Base-by-base conservation (phyloP, 2,329 filamentous ascomycete genomes). In the Mariannaea elegans region DNA sequence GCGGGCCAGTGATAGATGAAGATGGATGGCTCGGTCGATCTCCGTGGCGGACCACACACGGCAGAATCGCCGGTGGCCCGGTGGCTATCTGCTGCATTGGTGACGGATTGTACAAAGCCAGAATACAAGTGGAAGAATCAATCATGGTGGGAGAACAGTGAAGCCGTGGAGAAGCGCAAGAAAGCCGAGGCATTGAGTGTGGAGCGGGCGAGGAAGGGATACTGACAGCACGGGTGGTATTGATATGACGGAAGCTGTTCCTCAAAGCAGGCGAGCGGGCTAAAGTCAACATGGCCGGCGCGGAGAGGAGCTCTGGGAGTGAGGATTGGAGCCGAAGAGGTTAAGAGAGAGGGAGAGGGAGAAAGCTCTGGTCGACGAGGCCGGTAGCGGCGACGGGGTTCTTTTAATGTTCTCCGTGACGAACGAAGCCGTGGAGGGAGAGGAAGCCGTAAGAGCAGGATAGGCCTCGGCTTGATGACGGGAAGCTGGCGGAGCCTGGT, bases 251-350 rank as follows among this genome's bases (percentile, higher is more conserved):
- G 65, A 75, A 66, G 63, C 68, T 73, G 63, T 71, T 76, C 69
- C 74, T 75, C 56, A 76, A 63, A 63, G 67, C 67, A 56, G 68
- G 63, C 48, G 73, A 72, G 64, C 74, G 75, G 56, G 70, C 67
- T 64, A 68, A 68, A 65, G 69, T 70, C 61, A 76, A 77, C 75
- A 77, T 77, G 72, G 73, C 74, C 72, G 61, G 62, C 56, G 24
- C 49, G 31, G 34, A 27, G 24, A 9, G 24, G 24, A 27, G 24
- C 24, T n/a, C n/a, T n/a, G n/a, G n/a, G n/a, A 48, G 46, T 45
- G 49, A 36, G 46, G 42, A 38, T 51, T 45, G 19, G 44, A 53
- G 41, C 21, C 34, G 60, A 60, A 29, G 42, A 41, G 57, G 24
- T 6, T 27, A 27, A 6, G 56, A 45, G 52, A 36, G 50, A 56